phyloP scores from a whole-genome alignment of 83 land plant species.

The Picea mariana region DNA sequence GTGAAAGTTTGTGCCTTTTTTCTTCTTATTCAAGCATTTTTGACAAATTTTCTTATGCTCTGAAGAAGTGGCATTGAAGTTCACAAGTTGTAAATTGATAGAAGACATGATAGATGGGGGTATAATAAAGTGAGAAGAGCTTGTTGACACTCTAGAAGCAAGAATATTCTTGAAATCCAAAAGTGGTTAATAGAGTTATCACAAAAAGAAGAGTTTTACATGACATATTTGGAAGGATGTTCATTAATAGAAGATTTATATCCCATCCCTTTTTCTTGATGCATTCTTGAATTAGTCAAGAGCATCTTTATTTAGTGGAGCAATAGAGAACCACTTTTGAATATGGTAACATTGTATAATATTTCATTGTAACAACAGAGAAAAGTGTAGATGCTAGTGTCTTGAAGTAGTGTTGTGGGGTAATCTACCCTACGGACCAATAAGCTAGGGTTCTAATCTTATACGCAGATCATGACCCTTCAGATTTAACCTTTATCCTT shows the following conservation, averaged over 20 bases:
- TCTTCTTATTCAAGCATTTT: background rate
- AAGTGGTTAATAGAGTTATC: background rate
- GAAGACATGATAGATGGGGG: background rate
- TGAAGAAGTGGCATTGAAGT: background rate
- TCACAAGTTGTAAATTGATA: background rate
- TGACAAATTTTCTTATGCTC: background rate
- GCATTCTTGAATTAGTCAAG: background rate
- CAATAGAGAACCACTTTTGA: background rate
- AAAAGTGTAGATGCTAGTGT: no score
- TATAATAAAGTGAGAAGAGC: background rate
- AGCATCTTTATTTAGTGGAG: background rate
- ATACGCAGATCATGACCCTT: no score
- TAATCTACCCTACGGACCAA: no score
- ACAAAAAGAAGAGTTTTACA: background rate
- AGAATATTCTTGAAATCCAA: background rate
- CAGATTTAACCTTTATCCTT: no score
- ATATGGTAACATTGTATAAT: background rate
- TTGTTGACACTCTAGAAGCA: slow-evolving; percentile 4
- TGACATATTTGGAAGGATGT: background rate
- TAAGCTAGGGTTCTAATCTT: no score
- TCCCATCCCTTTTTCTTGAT: background rate
- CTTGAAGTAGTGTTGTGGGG: no score
- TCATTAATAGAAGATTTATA: background rate
- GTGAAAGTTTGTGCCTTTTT: background rate
- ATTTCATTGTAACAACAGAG: no score